Evolutionary conservation across 306 rosid species (phyloP).

Genomic region (Luffa aegyptiaca): DNA sequence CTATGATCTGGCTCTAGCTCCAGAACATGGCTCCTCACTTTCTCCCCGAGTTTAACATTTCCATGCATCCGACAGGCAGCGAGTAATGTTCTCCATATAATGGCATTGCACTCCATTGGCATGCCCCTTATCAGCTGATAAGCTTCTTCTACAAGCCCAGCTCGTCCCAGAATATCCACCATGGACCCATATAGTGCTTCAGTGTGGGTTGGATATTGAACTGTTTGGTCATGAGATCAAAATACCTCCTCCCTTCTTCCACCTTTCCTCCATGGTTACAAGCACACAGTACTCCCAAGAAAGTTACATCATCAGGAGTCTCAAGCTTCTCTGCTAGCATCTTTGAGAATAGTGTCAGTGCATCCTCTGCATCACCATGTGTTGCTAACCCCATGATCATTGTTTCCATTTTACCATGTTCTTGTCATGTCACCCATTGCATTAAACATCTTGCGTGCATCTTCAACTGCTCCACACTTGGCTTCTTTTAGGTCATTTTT

Average conservation of each 20-base stretch:
- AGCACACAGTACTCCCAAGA: conserved; percentile 65
- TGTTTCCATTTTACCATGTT: conserved; percentile 58
- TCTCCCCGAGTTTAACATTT: conserved; percentile 44
- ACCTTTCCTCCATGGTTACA: conserved; percentile 69
- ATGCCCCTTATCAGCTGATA: conserved; percentile 36
- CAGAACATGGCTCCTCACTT: conserved; percentile 45
- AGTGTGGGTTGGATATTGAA: conserved; percentile 43
- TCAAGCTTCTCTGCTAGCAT: conserved; percentile 35
- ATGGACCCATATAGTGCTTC: conserved; percentile 78
- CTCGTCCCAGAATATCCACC: conserved; percentile 75
- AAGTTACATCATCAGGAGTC: conserved; percentile 48
- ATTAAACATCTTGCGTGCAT: conserved; percentile 33
- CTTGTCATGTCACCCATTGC: conserved; percentile 27
- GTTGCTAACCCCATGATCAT: conserved; percentile 64
- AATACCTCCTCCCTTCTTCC: conserved; percentile 42
- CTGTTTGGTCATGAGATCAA: conserved; percentile 35
- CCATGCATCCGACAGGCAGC: conserved; percentile 58
- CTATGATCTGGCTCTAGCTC: conserved; percentile 55
- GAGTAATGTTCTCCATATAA: conserved; percentile 64
- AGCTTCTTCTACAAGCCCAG: conserved; percentile 60
- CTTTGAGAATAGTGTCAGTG: conserved; percentile 33
- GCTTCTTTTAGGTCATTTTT: conserved; percentile 1
- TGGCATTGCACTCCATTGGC: conserved; percentile 59
- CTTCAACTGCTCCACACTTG: conserved; percentile 70
- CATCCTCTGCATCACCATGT: conserved; percentile 47